A percentile compares a stretch with the other conserved stretches of the same genome.
These are phyloP conservation scores for Termitomyces sp. DNA, from an alignment of 768 basidiomycete species.

Conservation along the genomic window DNA sequence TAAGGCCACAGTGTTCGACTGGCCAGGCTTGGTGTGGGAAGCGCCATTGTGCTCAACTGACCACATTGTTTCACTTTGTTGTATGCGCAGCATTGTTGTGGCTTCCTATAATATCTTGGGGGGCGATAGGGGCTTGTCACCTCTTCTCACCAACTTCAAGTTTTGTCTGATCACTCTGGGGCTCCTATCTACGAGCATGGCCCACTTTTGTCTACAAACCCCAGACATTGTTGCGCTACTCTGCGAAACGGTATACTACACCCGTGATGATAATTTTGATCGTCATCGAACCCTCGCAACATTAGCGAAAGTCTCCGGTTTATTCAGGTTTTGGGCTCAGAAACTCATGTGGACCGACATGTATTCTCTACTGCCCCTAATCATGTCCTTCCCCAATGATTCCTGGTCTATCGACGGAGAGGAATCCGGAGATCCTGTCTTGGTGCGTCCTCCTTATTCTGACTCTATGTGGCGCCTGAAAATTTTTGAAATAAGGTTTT, in stretches of 20 bases:
- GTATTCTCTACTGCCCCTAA: background rate
- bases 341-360: background rate
- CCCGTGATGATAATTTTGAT: background rate
- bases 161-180: background rate
- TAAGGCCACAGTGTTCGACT: too few relatives aligned
- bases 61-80: background rate
- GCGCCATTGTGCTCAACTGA: too few relatives aligned
- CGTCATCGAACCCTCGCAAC: background rate
- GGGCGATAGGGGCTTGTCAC: background rate
- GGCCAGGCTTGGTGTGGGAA: too few relatives aligned
- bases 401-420: background rate
- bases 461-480: background rate
- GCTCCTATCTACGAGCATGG: background rate
- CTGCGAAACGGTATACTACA: background rate
- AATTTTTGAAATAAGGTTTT: background rate
- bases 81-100: background rate
- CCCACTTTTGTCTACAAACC: background rate
- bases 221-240: background rate
- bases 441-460: background rate
- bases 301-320: background rate
- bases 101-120: background rate
- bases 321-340: background rate
- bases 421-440: background rate
- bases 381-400: background rate
- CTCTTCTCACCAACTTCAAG: background rate